Base-by-base conservation (phyloP, 1,284 basidiomycete species). In the Peniophora sp. region DNA sequence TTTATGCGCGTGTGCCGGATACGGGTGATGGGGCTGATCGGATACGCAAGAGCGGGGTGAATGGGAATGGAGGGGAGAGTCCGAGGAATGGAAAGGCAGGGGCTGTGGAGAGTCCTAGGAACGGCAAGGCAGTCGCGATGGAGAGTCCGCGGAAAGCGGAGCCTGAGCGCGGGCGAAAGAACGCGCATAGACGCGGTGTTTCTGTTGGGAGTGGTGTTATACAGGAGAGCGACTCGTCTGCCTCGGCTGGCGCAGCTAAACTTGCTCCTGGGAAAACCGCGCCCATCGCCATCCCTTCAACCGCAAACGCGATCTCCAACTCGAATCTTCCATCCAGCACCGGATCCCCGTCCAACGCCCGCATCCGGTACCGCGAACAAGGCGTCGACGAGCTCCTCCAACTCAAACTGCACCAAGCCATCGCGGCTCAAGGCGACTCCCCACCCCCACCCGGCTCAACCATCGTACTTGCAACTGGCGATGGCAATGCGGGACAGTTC, bases 361-460 rank as follows among this genome's bases (percentile, higher is more conserved):
- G 76, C 11, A 60, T 73, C 44, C 72, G 79, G 11, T 84, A 83
- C 63, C 79, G 86, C 53, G 87, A 90, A 61, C 90, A 94, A 67
- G 89, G 88, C 12, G 91, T 93, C 2, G 91, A 92, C 61, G 92
- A 94, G 65, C 73, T 94, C 19, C 67, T 94, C 45, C 91, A 93
- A 64, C 73, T 94, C 50, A 93, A 94, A 63, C 73, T 94, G 23
- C 83, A 92, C 58, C 89, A 92, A 62, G 83, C 85, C 6, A 72
- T 95, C 48, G 81, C 86, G 3, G 81, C 78, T 45, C 27, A 32
- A 32, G 74, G 78, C 11, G 81, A 89, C 59, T 70, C 72, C 2
- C 80, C 78, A 1, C 79, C 79, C 2, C 61, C 71, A 11, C 78
- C 71, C 10, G 78, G 79, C 1, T 78, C 83, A 3, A 92, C 89